phyloP scores from a whole-genome alignment of 129 eudicot species.

The Artemisia argyi region DNA sequence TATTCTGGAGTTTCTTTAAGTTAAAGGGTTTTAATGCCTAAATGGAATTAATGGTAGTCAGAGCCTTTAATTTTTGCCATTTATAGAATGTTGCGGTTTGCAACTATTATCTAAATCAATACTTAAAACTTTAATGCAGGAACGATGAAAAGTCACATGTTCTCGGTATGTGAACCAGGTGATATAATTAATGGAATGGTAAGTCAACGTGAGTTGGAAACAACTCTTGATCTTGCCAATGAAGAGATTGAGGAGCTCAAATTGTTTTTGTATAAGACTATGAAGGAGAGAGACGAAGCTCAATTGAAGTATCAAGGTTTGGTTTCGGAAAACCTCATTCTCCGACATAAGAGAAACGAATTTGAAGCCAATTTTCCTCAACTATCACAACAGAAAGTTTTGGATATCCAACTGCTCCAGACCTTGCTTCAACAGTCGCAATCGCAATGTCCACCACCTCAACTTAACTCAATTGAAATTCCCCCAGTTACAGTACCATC shows the following conservation, averaged over 20 bases:
- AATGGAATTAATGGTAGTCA: no score
- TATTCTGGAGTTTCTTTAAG: no score
- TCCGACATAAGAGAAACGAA: conserved; percentile 52
- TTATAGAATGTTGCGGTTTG: no score
- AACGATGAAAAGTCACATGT: no score
- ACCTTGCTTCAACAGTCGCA: conserved; percentile 86
- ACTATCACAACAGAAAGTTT: conserved; percentile 21
- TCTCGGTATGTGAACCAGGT: no score
- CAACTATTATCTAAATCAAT: no score
- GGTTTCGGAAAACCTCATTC: conserved; percentile 47
- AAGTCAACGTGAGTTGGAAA: conserved; percentile 46
- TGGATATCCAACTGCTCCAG: conserved; percentile 70
- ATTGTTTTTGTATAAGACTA: conserved; percentile 41
- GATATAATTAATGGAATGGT: no score
- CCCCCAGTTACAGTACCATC: conserved; percentile 76
- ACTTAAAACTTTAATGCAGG: no score
- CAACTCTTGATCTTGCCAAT: conserved; percentile 58
- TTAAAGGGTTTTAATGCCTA: no score
- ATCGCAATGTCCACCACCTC: conserved; percentile 88
- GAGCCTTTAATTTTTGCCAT: no score
- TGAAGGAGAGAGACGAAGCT: conserved; percentile 76
- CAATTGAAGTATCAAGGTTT: conserved; percentile 53
- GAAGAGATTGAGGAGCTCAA: conserved; percentile 75
- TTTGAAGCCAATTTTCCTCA: conserved; percentile 26
- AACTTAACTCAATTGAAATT: conserved; percentile 71